Evolutionary conservation across 306 rosid genomes (phyloP), one percentile per base, ranked within the genome.

Genomic region (Adenanthera pavonina): DNA sequence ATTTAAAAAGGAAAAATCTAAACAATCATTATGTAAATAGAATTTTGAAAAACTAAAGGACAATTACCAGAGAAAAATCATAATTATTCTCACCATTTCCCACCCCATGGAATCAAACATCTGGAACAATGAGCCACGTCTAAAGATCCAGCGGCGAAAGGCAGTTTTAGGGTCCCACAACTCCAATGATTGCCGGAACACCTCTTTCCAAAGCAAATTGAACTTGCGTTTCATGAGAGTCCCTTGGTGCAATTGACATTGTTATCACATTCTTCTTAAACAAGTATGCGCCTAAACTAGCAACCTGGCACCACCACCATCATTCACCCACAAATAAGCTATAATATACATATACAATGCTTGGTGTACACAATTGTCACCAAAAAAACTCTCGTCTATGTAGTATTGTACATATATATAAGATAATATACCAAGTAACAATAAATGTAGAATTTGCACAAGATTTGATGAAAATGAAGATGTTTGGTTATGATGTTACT

Each of bases 191-290:
- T 2, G 92, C 90, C 0, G 90, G 92, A 65, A 87, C 90, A 68
- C 92, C 92, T 85, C 92, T 89, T 89, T 89, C 92, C 56, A 89
- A 67, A 25, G 90, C 92, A 85, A 89, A 89, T 84, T 89, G 90
- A 72, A 89, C 89, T 70, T 89, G 92, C 25, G 90, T 90, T 85
- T 89, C 92, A 40, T 89, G 89, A 81, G 92, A 89, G 66, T 89
- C 92, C 61, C 89, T 83, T 10, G 90, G 92, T 16, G 92, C 92
- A 3, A 89, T 78, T 52, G 92, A 89, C 89, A 89, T 83, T 60
- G 87, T 82, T 5, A 87, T 60, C n/a, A 87, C 90, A 83, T 85
- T 87, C 78, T 76, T 89, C 74, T 81, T 85, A 35, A 87, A 83
- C 66, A 89, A 65, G 79, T 89, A 87, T 35, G 90, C 92, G 8